phyloP scores from a whole-genome alignment of 2,329 filamentous ascomycete species.

The Fusarium heterosporum region DNA sequence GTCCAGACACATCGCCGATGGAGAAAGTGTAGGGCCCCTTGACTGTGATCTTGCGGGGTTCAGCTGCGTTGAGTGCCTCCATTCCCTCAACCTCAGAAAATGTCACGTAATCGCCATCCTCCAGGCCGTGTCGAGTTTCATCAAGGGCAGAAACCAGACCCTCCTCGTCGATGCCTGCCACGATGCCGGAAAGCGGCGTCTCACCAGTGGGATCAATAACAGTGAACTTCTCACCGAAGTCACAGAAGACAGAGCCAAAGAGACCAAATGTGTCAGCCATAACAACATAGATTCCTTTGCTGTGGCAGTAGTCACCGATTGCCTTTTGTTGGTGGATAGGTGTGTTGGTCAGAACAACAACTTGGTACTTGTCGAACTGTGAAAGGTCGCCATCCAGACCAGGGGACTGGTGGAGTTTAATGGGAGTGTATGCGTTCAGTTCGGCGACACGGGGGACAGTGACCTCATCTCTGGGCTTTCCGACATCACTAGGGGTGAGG shows the following conservation, averaged over 20 bases:
- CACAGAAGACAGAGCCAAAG: conserved; percentile 96
- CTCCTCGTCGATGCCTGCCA: conserved; percentile 89
- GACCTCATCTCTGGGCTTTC: conserved; percentile 87
- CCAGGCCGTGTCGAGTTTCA: conserved; percentile 92
- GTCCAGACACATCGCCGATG: conserved; percentile 89
- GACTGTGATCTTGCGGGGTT: conserved; percentile 90
- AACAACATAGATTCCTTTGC: conserved; percentile 91
- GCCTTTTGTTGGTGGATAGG: conserved; percentile 82
- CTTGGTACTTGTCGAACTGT: conserved; percentile 90
- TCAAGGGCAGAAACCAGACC: conserved; percentile 93
- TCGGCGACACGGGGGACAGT: conserved; percentile 92
- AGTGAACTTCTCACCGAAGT: conserved; percentile 95
- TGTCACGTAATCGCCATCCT: conserved; percentile 96
- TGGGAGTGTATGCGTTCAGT: conserved; percentile 95
- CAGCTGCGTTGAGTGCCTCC: conserved; percentile 84
- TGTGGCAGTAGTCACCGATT: conserved; percentile 93
- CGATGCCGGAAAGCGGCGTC: conserved; percentile 85
- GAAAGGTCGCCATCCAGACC: conserved; percentile 79
- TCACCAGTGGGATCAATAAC: conserved; percentile 92
- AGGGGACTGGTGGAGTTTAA: conserved; percentile 76
- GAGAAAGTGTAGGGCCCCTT: conserved; percentile 98
- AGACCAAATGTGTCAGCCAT: conserved; percentile 91
- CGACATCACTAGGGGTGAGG: conserved; percentile 86
- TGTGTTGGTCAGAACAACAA: conserved; percentile 89
- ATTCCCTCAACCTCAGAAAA: conserved; percentile 95